These are phyloP conservation scores for Diaporthe citrichinensis DNA, from an alignment of 2,329 filamentous ascomycete genomes.

Conservation along the genomic window DNA sequence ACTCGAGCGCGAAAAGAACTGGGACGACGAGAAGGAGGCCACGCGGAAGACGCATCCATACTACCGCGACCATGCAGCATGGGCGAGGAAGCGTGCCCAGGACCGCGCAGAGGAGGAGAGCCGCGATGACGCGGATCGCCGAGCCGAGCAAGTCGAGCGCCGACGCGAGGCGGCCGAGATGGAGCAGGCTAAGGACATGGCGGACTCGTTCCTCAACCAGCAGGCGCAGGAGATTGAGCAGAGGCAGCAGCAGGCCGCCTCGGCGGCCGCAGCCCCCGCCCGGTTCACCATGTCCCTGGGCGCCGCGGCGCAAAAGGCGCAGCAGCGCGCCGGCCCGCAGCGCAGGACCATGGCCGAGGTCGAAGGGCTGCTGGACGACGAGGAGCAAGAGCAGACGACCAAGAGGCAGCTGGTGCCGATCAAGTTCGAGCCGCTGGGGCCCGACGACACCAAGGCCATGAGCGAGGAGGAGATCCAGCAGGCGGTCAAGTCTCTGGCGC, in stretches of 20 bases:
- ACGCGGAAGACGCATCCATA: slow-evolving; percentile 82
- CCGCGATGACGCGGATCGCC: slow-evolving; percentile 86
- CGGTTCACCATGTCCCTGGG: slow-evolving; percentile 95
- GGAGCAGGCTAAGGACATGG: slow-evolving; percentile 86
- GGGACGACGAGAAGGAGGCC: slow-evolving; percentile 90
- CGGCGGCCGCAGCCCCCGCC: slow-evolving; percentile 70
- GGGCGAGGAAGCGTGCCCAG: slow-evolving; percentile 84
- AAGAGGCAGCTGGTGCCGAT: slow-evolving; percentile 86
- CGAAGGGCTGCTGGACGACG: slow-evolving; percentile 93
- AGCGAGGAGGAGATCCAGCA: slow-evolving; percentile 90
- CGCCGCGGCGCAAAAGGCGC: slow-evolving; percentile 83
- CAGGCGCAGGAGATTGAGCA: slow-evolving; percentile 83
- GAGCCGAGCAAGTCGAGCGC: slow-evolving; percentile 81
- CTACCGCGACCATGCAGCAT: slow-evolving; percentile 87
- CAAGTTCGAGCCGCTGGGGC: slow-evolving; percentile 77
- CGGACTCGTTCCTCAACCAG: slow-evolving; percentile 89
- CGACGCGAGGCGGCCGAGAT: slow-evolving; percentile 78
- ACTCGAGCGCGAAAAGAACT: slow-evolving; percentile 75
- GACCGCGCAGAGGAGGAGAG: slow-evolving; percentile 82
- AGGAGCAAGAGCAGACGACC: slow-evolving; percentile 82
- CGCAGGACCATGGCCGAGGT: slow-evolving; percentile 92
- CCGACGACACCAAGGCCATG: slow-evolving; percentile 74
- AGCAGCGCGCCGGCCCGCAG: slow-evolving; percentile 68
- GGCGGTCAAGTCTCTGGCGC: slow-evolving; percentile 84
- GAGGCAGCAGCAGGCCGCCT: slow-evolving; percentile 54